Base-by-base conservation (phyloP, 192 early-diverging fungal genomes). In the Geranomyces michiganensis region DNA sequence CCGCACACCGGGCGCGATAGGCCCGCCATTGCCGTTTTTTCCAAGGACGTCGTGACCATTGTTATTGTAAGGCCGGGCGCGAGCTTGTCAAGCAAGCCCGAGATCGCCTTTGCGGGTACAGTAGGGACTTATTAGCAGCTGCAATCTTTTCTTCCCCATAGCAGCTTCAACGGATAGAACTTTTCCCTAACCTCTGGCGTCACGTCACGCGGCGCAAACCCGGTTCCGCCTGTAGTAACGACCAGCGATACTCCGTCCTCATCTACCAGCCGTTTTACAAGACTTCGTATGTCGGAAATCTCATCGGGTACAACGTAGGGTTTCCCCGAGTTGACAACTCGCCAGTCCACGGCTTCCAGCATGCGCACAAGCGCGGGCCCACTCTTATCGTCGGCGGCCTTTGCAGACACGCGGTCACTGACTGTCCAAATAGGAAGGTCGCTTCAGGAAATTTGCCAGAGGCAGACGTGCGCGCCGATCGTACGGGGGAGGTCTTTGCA, bases 211-310 rank as follows among this genome's bases (percentile, higher is more conserved):
- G 87, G 77, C 17, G 90, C 88, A 65, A 99, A 88, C 0, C 96
- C 96, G 6, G 96, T 99, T n/a, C 96, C 96, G 4, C 96, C 96
- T 6, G 92, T 89, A 0, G 92, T 88, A 7, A 96, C 59, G 14
- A 96, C 75, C n/a, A 98, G 75, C 44, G 90, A 85, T 2, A 64
- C 74, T 17, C 24, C 44, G 3, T 59, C 32, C 14, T 44, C 46
- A 48, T 79, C 77, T 1, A 58, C 61, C 68, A 75, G 65, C 0
- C 30, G 13, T 43, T 26, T 8, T 15, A 82, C 68, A 10, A 33
- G 19, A 7, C 8, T 12, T 53, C 71, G 75, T 29, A 82, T 82
- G 30, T 49, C 46, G 12, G 15, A 7, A 19, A 68, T 51, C 7
- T 71, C 73, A 56, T 82, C 81, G 13, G 75, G 73, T 1, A 79